A percentile compares a stretch with the other conserved stretches of the same genome.
phyloP scores from a whole-genome alignment of 345 rosid genomes.

The Lenwebbia sp. region DNA sequence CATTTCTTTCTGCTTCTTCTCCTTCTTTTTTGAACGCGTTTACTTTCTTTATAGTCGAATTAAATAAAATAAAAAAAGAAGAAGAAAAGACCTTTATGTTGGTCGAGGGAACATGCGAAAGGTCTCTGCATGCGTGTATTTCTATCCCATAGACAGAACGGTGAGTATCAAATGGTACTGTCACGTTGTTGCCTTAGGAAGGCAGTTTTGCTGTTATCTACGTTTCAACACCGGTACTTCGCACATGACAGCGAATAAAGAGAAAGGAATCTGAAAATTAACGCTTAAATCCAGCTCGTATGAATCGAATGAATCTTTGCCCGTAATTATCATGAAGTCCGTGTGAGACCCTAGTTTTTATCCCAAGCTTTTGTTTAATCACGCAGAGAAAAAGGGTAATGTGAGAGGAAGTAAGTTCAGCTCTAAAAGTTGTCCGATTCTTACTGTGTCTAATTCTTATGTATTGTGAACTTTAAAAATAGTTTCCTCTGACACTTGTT shows the following conservation, averaged over 20 bases:
- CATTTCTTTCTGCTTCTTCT: not conserved
- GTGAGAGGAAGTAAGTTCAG: not conserved
- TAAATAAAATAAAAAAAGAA: not conserved
- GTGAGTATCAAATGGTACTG: not conserved
- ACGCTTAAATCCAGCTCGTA: fast-evolving
- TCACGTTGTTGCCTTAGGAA: not conserved
- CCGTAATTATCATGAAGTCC: not conserved
- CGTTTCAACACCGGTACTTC: not conserved
- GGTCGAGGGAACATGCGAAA: not conserved
- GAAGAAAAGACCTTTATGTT: not conserved
- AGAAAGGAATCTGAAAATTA: not conserved
- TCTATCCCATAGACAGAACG: not conserved
- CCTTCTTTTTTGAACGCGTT: not conserved
- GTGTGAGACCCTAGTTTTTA: not conserved
- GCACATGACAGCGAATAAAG: not conserved
- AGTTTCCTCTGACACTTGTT: not conserved
- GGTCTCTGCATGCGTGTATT: not conserved
- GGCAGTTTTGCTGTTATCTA: not conserved
- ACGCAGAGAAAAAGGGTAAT: not conserved
- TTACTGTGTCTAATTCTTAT: not conserved
- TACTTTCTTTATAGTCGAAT: not conserved
- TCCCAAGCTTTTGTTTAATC: not conserved
- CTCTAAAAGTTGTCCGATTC: not conserved
- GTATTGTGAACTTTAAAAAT: not conserved
- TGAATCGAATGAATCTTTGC: not conserved